Percentiles rank a stretch among this genome's conserved stretches.
Conservation (phyloP, 2,329 filamentous ascomycete genomes). For the Diaporthe destruens region DNA sequence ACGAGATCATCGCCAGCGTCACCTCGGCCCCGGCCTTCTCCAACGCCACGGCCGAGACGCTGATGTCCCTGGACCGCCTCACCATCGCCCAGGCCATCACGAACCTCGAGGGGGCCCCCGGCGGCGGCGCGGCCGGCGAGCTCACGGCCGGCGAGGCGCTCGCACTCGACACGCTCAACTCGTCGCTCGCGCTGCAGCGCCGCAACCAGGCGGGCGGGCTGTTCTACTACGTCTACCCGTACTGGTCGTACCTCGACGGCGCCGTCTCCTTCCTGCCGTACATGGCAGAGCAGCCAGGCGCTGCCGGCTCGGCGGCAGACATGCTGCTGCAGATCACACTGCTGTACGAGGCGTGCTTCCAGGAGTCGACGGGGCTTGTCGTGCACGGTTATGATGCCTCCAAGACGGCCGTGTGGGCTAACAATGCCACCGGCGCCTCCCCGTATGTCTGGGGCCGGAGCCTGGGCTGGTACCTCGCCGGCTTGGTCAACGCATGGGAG, state of each 20-base stretch:
- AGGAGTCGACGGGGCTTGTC: conserved; percentile 57
- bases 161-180: conserved; percentile 36
- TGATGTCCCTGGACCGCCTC: conserved; percentile 40
- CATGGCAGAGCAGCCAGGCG: conserved; percentile 56
- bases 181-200: conserved; percentile 35
- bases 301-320: conserved; percentile 60
- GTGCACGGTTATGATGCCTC: conserved; percentile 68
- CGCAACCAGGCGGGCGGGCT: conserved; percentile 41
- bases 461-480: conserved; percentile 67
- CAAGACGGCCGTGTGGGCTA: conserved; percentile 64
- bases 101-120: background rate
- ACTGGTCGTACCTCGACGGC: conserved; percentile 44
- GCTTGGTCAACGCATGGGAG: conserved; percentile 63
- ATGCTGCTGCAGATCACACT: conserved; percentile 60
- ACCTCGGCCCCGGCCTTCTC: conserved; percentile 51
- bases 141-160: conserved; percentile 19
- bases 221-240: conserved; percentile 42
- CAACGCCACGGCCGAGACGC: conserved; percentile 42
- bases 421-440: conserved; percentile 61
- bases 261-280: conserved; percentile 52
- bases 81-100: conserved; percentile 36
- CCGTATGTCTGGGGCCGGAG: conserved; percentile 67
- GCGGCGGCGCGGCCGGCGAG: background rate
- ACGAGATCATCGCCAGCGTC: conserved; percentile 57
- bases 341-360: conserved; percentile 57